Conservation (phyloP, 768 basidiomycete species). For the Candolleomyces aberdarensis region DNA sequence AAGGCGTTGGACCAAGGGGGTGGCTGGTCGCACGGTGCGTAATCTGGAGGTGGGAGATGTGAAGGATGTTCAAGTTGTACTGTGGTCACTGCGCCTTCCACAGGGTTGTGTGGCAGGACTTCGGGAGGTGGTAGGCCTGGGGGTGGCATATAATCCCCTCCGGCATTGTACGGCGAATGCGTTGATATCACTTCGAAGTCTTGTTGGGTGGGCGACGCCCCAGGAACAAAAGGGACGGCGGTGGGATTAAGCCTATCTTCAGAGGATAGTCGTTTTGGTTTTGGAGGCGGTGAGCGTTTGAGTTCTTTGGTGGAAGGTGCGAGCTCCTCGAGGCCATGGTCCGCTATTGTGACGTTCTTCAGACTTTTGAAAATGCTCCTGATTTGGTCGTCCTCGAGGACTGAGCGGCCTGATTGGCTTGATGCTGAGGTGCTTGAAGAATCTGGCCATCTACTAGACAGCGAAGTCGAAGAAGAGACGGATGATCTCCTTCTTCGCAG, state of each 20-base stretch:
- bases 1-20: background rate
- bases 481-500: background rate
- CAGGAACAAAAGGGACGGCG: background rate
- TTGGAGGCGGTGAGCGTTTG: background rate
- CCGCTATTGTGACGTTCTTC: background rate
- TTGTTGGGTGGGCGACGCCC: background rate
- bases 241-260: background rate
- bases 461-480: background rate
- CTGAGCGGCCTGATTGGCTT: background rate
- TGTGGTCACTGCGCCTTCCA: too few relatives aligned
- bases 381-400: background rate
- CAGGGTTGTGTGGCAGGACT: background rate
- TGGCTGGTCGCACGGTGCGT: background rate
- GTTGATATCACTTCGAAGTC: background rate
- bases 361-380: background rate
- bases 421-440: background rate
- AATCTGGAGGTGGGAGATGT: background rate
- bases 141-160: background rate
- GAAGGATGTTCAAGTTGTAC: too few relatives aligned
- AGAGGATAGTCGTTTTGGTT: background rate
- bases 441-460: background rate
- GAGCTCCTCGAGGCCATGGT: too few relatives aligned
- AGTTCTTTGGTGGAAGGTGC: too few relatives aligned
- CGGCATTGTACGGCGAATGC: background rate
- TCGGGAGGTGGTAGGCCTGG: background rate